Evolutionary conservation across 1,284 basidiomycete species (phyloP).

Genomic region (Cutaneotrichosporon sp.): DNA sequence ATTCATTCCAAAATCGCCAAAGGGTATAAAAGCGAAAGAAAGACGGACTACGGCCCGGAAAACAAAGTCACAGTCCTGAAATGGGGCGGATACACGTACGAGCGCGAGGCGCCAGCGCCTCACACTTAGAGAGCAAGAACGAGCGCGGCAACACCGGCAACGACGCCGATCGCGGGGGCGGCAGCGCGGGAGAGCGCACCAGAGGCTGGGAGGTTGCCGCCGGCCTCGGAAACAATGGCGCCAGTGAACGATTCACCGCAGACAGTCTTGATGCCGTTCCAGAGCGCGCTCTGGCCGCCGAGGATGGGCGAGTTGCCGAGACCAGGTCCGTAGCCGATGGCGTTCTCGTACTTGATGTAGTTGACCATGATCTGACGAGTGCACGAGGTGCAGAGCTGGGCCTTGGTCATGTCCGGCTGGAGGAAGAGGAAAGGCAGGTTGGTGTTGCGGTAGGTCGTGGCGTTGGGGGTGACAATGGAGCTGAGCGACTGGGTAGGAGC

Average conservation of each 20-base stretch:
- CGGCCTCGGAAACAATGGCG: slow-evolving; percentile 42
- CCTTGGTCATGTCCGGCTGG: slow-evolving; percentile 52
- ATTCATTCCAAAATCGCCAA: slow-evolving; percentile 21
- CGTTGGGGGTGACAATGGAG: slow-evolving; percentile 57
- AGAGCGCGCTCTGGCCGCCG: slow-evolving; percentile 61
- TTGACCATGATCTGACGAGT: slow-evolving; percentile 65
- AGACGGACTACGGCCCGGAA: neutral
- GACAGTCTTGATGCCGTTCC: slow-evolving; percentile 56
- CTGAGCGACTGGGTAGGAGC: slow-evolving; percentile 4
- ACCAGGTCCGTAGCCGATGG: slow-evolving; percentile 67
- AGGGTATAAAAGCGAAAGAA: slow-evolving; percentile 14
- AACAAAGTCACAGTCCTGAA: slow-evolving; percentile 10
- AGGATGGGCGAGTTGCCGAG: slow-evolving; percentile 62
- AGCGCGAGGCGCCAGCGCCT: slow-evolving; percentile 5
- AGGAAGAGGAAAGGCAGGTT: slow-evolving; percentile 79
- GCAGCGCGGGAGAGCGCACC: slow-evolving; percentile 24
- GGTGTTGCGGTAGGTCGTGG: slow-evolving; percentile 58
- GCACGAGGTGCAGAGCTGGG: slow-evolving; percentile 71
- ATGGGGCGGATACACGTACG: slow-evolving; percentile 2
- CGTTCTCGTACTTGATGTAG: slow-evolving; percentile 70
- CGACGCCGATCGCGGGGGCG: slow-evolving; percentile 22
- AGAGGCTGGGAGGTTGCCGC: slow-evolving; percentile 23
- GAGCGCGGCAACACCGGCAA: slow-evolving; percentile 27
- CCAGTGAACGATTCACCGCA: slow-evolving; percentile 48
- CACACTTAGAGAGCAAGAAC: slow-evolving; percentile 15